Evolutionary conservation across 1,284 basidiomycete species (phyloP), one percentile per base, ranked within the genome.

Genomic region (Ceratobasidium sp.): DNA sequence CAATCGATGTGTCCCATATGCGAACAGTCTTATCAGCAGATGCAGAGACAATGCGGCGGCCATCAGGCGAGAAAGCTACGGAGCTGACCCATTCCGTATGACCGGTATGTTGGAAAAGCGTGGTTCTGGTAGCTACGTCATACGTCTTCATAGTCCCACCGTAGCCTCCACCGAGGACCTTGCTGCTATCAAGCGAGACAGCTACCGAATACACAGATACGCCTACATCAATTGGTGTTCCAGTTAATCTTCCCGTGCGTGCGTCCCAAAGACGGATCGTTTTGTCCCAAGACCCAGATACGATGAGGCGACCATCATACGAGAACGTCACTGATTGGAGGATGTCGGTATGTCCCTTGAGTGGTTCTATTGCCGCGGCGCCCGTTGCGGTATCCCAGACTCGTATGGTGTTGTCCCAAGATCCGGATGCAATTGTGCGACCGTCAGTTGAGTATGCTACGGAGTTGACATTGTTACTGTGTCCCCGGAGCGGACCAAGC

Each of bases 21-120:
- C 51, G 51, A 1, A 53, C 20, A 20, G 51, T 53, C 15, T 6
- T n/a, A n/a, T 53, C 51, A 53, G 4, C 1, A 20, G 51, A 53
- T 18, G 6, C 51, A n/a, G 51, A 53, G 1, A n/a, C 51, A 20
- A 53, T 53, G 20, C 18, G 90, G 64, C 90, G 88, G 5, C 93
- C 94, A 82, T 95, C 94, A 2, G 94, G 93, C 10, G 93, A 95
- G 80, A 97, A 92, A 78, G 92, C 90, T 71, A 95, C 93, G 28
- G 89, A 91, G 12, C 93, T 95, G 46, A 97, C 94, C 6, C 93
- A 20, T 9, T 39, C 33, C 10, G 0, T 3, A 46, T 78, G 77
- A 63, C 44, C 67, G 6, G 40, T 26, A 15, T 33, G 33, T 46
- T 44, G 2, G 33, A 66, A 46, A 3, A 78, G 12, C 28, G 9